Evolutionary conservation across 768 basidiomycete genomes (phyloP).

Genomic region (Amanita phalloides): DNA sequence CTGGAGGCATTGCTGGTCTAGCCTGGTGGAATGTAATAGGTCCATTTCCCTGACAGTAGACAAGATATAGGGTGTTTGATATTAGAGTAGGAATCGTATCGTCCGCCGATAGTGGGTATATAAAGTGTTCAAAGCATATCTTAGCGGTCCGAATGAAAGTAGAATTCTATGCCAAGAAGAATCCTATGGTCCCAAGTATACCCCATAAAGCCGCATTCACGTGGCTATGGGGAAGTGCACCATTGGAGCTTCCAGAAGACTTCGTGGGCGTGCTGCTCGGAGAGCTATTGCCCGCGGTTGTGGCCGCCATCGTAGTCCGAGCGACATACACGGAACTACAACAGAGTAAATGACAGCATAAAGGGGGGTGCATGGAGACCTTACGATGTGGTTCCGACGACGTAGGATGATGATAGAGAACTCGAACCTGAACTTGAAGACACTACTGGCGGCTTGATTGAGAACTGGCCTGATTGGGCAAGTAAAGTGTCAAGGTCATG

Average conservation of each 20-base stretch:
- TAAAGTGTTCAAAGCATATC: neutral
- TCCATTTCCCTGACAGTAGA: neutral
- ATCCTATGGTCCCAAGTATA: neutral
- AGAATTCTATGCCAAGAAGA: neutral
- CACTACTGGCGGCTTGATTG: constrained; percentile 19
- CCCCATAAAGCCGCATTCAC: neutral
- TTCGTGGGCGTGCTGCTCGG: neutral
- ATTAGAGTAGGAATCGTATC: neutral
- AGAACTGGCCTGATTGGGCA: constrained; percentile 64
- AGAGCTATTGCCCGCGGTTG: neutral
- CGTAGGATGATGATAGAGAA: neutral
- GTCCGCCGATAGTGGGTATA: neutral
- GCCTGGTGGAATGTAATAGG: constrained; percentile 30
- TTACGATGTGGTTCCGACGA: constrained; percentile 14
- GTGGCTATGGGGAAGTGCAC: neutral
- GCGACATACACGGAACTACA: neutral
- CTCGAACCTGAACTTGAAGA: constrained; percentile 6
- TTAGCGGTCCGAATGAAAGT: neutral
- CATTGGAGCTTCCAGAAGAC: neutral
- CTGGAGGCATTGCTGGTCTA: constrained; percentile 28
- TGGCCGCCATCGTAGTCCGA: neutral
- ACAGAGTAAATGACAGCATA: neutral
- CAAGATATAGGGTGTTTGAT: neutral
- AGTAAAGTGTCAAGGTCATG: constrained; percentile 39
- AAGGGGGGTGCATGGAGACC: constrained; percentile 2